Percentiles rank a stretch among this genome's conserved stretches.
phyloP scores from a whole-genome alignment of 768 basidiomycete genomes.

The Jaapia argillacea region DNA sequence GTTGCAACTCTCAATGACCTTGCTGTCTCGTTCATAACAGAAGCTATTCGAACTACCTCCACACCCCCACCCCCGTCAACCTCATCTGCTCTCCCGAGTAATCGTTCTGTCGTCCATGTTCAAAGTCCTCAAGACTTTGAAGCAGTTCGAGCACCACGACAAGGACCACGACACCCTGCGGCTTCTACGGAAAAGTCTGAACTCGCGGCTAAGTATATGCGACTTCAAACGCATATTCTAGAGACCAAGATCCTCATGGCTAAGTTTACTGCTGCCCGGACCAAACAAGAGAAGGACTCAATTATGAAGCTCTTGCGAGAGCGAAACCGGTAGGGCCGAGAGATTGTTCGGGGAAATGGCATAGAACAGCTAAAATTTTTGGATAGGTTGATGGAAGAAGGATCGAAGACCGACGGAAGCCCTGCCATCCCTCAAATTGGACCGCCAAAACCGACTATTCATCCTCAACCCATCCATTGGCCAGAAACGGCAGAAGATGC shows the following conservation, averaged over 20 bases:
- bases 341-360: constrained; percentile 4
- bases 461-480: constrained; percentile 21
- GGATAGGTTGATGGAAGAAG: constrained; percentile 27
- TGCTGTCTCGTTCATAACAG: constrained; percentile 42
- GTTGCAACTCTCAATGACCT: constrained; percentile 29
- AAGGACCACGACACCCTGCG: constrained; percentile 4
- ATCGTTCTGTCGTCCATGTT: background rate
- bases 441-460: background rate
- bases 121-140: no score
- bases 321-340: constrained; percentile 38
- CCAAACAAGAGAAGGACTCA: constrained; percentile 38
- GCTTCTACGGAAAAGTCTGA: constrained; percentile 12
- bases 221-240: constrained; percentile 37
- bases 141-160: constrained; percentile 5
- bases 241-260: constrained; percentile 41
- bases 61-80: constrained; percentile 11
- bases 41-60: constrained; percentile 35
- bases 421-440: constrained; percentile 3
- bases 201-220: constrained; percentile 32
- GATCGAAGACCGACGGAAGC: constrained; percentile 5
- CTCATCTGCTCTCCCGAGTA: background rate
- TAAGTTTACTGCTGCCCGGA: constrained; percentile 27
- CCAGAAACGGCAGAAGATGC: constrained; percentile 28
- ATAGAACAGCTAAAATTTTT: constrained; percentile 3
- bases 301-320: constrained; percentile 35